Base-by-base conservation (phyloP, 345 rosid genomes). In the Acer negundo region DNA sequence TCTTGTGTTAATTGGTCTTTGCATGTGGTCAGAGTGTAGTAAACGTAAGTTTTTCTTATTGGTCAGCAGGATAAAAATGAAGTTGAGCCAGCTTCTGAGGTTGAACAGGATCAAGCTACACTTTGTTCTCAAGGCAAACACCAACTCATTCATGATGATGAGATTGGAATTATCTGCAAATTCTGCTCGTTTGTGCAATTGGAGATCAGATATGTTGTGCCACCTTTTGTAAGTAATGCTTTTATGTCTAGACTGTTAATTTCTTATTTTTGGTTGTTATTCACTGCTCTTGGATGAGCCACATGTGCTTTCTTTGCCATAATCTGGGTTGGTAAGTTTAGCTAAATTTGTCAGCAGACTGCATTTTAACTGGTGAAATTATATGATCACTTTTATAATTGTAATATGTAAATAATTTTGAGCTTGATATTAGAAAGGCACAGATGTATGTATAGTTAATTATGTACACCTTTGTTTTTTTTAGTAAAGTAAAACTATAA, bases 161-260 rank as follows among this genome's bases (percentile, higher is more conserved):
- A 90, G 73, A 74, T 84, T 64, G 94, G 94, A 28, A 7, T 86
- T 55, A 56, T 19, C 19, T 90, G 94, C 83, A 80, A 73, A 63
- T 70, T 58, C 56, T 90, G 94, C 77, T 16, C 74, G 23, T 77
- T 70, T 13, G 86, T 90, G 10, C 19, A 78, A 31, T 15, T 10
- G 35, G 92, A 90, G 77, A 85, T 87, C 49, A 85, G 17, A 87
- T 67, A 87, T 51, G 17, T 72, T 47, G 64, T 81, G 9, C 80
- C 89, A 23, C 65, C 89, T 74, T 87, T 89, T 82, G 94, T 90
- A 82, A 85, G 89, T 81, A 35, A 26, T 19, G 23, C 16, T 6
- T 74, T 24, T 22, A 13, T 55, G 22, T 22, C 17, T 51, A 11
- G 56, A 51, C 56, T 51, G 56, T 47, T 12, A 47, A 51, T 47